A percentile compares a stretch with the other conserved stretches of the same genome.
Evolutionary conservation across 371 early-diverging fungal species (phyloP).

Genomic region (Mortierella sp.): DNA sequence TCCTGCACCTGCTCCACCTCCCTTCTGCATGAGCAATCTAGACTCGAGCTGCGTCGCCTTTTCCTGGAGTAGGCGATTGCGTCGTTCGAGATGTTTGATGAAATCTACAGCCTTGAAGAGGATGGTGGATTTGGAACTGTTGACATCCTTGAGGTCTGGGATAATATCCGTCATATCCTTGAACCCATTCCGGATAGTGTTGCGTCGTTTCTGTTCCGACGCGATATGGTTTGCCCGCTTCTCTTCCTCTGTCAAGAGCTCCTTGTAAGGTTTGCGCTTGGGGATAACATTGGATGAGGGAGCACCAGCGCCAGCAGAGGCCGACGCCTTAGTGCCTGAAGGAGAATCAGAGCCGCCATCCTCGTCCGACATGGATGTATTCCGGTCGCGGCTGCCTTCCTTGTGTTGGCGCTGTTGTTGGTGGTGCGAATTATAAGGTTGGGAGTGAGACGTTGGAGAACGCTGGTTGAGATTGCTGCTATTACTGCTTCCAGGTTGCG

Average conservation of each 20-base stretch:
- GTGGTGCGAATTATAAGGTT: conserved; percentile 7
- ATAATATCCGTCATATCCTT: conserved; percentile 59
- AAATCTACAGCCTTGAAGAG: conserved; percentile 67
- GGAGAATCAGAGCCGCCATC: conserved; percentile 5
- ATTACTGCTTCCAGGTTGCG: conserved; percentile 7
- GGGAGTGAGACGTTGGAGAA: conserved; percentile 18
- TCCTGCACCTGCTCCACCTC: background rate
- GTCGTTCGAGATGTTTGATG: conserved; percentile 59
- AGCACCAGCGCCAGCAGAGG: background rate
- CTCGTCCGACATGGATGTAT: conserved; percentile 8
- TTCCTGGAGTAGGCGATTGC: conserved; percentile 64
- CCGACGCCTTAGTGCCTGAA: background rate
- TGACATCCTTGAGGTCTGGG: conserved; percentile 66
- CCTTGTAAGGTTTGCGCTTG: conserved; percentile 58
- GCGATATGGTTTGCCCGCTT: conserved; percentile 95
- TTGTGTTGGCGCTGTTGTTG: background rate
- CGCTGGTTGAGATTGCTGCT: conserved; percentile 12
- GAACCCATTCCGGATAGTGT: conserved; percentile 58
- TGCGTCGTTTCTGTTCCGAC: conserved; percentile 56
- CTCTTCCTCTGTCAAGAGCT: conserved; percentile 91
- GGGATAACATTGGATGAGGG: background rate
- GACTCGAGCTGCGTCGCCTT: conserved; percentile 64
- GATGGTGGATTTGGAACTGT: conserved; percentile 69
- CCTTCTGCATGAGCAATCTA: conserved; percentile 53
- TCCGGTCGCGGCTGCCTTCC: conserved; percentile 15